phyloP scores from a whole-genome alignment of 805 yeast species.

The Monosporozyma servazzii region DNA sequence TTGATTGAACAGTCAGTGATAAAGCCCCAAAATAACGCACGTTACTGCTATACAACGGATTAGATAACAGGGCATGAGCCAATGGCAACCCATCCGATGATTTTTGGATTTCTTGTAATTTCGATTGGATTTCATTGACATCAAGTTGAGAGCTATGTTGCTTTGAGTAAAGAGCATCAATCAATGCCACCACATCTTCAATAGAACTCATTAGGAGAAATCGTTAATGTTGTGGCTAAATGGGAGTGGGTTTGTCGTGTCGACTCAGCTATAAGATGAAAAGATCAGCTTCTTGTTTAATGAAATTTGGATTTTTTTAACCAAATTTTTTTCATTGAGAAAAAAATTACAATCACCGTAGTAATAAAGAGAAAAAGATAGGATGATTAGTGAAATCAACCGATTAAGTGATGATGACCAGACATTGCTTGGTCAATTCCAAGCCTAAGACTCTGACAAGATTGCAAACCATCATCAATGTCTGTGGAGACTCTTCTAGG shows the following conservation, averaged over 20 bases:
- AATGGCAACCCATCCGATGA: conserved; percentile 23
- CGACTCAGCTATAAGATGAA: background rate
- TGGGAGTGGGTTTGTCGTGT: background rate
- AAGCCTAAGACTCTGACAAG: conserved; percentile 38
- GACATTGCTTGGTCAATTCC: conserved; percentile 26
- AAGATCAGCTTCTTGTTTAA: background rate
- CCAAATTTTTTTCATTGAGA: background rate
- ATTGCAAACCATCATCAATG: conserved; percentile 31
- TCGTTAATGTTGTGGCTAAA: background rate
- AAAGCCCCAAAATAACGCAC: conserved; percentile 30
- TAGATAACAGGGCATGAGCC: conserved; percentile 21
- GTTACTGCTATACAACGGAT: conserved; percentile 16
- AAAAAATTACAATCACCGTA: background rate
- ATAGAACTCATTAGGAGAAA: conserved; percentile 8
- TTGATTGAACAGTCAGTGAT: conserved; percentile 27
- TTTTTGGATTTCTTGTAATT: conserved; percentile 24
- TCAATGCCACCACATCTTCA: conserved; percentile 14
- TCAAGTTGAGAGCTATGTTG: background rate
- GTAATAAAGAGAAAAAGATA: background rate
- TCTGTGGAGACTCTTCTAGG: conserved; percentile 15
- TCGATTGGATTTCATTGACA: conserved; percentile 26
- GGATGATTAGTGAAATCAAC: background rate
- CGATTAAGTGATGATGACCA: conserved; percentile 12
- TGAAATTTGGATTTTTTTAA: background rate
- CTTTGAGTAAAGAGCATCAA: conserved; percentile 16